Evolutionary conservation across 257 asterid genomes (phyloP).

Genomic region (Solanum piurae): DNA sequence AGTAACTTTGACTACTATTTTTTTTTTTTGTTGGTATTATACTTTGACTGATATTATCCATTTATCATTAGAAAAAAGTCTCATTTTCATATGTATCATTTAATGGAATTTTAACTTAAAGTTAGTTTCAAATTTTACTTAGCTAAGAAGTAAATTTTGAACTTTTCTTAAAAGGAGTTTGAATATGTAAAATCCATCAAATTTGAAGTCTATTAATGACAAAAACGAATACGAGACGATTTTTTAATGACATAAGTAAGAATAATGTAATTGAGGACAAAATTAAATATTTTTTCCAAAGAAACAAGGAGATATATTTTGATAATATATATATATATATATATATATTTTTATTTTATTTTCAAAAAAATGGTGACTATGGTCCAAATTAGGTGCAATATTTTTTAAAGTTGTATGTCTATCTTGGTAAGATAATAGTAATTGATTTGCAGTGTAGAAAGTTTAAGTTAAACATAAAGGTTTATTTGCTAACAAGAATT

Average conservation of each 20-base stretch:
- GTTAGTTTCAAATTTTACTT: not conserved
- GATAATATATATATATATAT: not conserved
- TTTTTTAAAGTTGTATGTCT: not conserved
- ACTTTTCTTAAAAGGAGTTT: not conserved
- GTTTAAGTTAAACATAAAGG: not conserved
- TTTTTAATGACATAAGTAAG: not conserved
- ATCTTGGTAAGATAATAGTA: not conserved
- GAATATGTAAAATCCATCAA: not conserved
- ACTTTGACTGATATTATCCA: not conserved
- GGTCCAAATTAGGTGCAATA: not conserved
- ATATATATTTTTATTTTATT: too few species aligned
- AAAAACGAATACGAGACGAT: too few species aligned
- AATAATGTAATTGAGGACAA: not conserved
- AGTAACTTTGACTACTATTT: not conserved
- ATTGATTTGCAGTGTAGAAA: not conserved
- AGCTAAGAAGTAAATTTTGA: not conserved
- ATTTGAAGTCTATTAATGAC: too few species aligned
- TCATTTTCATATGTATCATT: not conserved
- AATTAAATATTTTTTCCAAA: not conserved
- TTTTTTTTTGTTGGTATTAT: too few species aligned
- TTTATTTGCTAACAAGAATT: not conserved
- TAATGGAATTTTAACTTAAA: not conserved
- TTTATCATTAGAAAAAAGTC: not conserved
- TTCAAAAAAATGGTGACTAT: not conserved
- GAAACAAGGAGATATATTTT: not conserved